Evolutionary conservation across 768 basidiomycete genomes (phyloP), one percentile per base, ranked within the genome.

Genomic region (Brasilioporus rufonigricans): DNA sequence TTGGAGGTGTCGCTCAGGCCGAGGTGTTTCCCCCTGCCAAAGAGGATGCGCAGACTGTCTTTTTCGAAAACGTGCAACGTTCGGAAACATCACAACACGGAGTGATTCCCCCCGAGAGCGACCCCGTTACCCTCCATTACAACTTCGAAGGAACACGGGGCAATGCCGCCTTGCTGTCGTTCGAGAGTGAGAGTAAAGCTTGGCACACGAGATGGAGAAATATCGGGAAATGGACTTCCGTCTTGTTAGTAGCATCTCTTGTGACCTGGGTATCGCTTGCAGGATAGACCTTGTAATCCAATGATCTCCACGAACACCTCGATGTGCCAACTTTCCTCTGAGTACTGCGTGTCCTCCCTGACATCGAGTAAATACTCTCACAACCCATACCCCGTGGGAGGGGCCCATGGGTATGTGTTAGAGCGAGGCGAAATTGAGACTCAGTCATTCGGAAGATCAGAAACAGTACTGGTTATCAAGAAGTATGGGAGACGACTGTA

Each of bases 1-100:
- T 94, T 61, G 92, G 92, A 3, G 94, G 91, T 1, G 91, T 97
- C 18, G 78, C 89, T 16, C 87, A 89, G 55, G 91, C 87, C 0
- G 92, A 98, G 62, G 74, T 93, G 16, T 67, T 73, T n/a, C 64
- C 63, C 43, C 31, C 43, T 32, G 19, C 46, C 1, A 44, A 60
- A 31, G 59, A 63, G 18, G 36, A 16, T 7, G 7, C 3, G 5
- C 56, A 38, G 13, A 39, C 21, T 2, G 14, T 46, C 38, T 5
- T 26, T 12, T 14, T 27, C 21, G 32, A 53, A 24, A 23, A 39
- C n/a, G 13, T 5, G 1, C 54, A 23, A 31, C 49, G 19, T 3
- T 14, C 19, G 10, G 47, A 61, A 27, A 44, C 12, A 1, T 24
- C 13, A 1, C 52, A 50, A 7, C 51, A 46, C 3, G 5, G 14